Evolutionary conservation across 2,329 filamentous ascomycete genomes (phyloP).

Genomic region (Neopestalotiopsis sp.): DNA sequence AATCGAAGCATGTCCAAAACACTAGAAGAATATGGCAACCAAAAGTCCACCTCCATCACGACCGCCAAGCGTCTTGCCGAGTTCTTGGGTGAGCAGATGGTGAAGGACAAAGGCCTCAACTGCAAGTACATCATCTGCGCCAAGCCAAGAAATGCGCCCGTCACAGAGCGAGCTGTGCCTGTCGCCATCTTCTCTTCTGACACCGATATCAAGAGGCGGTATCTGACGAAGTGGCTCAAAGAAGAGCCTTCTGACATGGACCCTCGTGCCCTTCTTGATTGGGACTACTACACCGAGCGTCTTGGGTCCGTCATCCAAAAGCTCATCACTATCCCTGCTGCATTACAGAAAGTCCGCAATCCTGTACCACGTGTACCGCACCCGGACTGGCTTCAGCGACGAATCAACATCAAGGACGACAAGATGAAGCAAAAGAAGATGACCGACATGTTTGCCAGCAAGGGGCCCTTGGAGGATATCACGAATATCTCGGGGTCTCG

Average conservation of each 20-base stretch:
- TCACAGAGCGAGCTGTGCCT: conserved; percentile 92
- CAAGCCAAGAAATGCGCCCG: conserved; percentile 82
- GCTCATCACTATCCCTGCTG: conserved; percentile 96
- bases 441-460: conserved; percentile 80
- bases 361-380: conserved; percentile 92
- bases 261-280: conserved; percentile 87
- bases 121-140: conserved; percentile 99
- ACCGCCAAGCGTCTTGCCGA: conserved; percentile 94
- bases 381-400: conserved; percentile 93
- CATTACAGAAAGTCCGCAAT: conserved; percentile 92
- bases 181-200: conserved; percentile 98
- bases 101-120: conserved; percentile 98
- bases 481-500: conserved; percentile 63
- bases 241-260: conserved; percentile 93
- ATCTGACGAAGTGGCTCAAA: conserved; percentile 92
- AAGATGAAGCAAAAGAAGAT: conserved; percentile 99
- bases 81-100: conserved; percentile 97
- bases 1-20: conserved; percentile 99
- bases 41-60: conserved; percentile 99
- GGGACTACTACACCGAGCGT: conserved; percentile 96
- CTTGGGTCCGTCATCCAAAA: conserved; percentile 98
- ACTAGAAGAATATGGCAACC: conserved; percentile 90
- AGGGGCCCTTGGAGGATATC: conserved; percentile 76
- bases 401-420: conserved; percentile 95
- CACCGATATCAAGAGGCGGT: conserved; percentile 83